These are phyloP conservation scores for Olyra latifolia DNA, from an alignment of 176 grass and related monocot species.

Conservation along the genomic window DNA sequence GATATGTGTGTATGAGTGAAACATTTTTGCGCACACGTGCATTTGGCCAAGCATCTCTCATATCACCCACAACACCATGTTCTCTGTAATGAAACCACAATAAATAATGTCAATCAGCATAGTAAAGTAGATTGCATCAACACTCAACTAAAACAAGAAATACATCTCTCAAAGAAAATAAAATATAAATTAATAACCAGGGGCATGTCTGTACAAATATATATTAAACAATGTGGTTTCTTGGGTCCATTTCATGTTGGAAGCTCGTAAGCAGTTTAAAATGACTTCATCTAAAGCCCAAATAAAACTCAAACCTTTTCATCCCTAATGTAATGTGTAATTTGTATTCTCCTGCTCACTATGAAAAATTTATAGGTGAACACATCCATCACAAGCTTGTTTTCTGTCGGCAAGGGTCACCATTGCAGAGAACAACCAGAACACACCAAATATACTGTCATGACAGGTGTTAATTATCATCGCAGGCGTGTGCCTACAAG, in stretches of 20 bases:
- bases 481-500: too few species aligned
- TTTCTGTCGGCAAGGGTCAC: background rate
- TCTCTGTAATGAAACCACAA: conserved; percentile 64
- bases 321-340: background rate
- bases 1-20: conserved; percentile 93
- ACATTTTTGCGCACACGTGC: conserved; percentile 91
- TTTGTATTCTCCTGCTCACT: background rate
- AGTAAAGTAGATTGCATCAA: background rate
- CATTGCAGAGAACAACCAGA: background rate
- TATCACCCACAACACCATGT: conserved; percentile 95
- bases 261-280: conserved; percentile 5
- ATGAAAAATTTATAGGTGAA: background rate
- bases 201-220: background rate
- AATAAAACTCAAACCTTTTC: background rate
- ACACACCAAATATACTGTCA: background rate
- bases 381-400: background rate
- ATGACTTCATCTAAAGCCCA: conserved; percentile 10
- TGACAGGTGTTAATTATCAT: too few species aligned
- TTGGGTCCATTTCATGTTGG: background rate
- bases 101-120: conserved; percentile 18
- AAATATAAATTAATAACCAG: background rate
- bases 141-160: conserved; percentile 2
- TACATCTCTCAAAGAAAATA: conserved; percentile 9
- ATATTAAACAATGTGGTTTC: background rate
- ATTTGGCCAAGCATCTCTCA: conserved; percentile 99